Percentiles rank a stretch among this genome's conserved stretches.
Evolutionary conservation across 2,329 filamentous ascomycete species (phyloP).

Genomic region (Pseudogymnoascus sp.): DNA sequence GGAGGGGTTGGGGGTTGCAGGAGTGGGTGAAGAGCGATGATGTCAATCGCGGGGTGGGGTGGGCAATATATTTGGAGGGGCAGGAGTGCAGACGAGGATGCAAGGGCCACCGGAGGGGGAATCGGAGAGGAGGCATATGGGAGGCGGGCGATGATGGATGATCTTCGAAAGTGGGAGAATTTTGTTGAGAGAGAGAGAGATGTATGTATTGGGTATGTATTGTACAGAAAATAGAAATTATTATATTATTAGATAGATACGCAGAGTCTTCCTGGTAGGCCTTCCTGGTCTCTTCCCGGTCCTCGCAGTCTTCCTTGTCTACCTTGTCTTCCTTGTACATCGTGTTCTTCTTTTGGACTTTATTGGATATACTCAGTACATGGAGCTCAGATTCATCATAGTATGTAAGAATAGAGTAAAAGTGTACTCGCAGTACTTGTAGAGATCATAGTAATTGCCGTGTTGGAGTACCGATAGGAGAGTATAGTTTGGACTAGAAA

Average conservation of each 20-base stretch:
- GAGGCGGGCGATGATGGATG: neutral
- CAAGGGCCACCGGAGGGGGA: neutral
- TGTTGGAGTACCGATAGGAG: neutral
- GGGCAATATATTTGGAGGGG: neutral
- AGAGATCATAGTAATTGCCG: neutral
- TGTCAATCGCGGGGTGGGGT: neutral
- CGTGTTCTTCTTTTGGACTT: neutral
- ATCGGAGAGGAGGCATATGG: neutral
- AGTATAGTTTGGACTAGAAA: neutral
- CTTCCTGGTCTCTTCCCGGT: neutral
- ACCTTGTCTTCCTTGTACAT: neutral
- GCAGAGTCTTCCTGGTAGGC: neutral
- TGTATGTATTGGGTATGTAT: neutral
- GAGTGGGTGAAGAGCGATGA: neutral
- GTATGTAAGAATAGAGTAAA: neutral
- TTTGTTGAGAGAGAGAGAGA: neutral
- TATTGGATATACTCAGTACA: neutral
- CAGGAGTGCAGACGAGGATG: neutral
- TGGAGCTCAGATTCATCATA: neutral
- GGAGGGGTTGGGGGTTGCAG: neutral
- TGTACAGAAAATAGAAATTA: neutral
- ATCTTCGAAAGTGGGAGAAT: neutral
- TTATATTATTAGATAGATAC: neutral
- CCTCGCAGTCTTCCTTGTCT: neutral
- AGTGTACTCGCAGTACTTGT: neutral